A percentile compares a stretch with the other conserved stretches of the same genome.
Conservation (phyloP, 306 rosid species). For the Lathyrus tuberosus region DNA sequence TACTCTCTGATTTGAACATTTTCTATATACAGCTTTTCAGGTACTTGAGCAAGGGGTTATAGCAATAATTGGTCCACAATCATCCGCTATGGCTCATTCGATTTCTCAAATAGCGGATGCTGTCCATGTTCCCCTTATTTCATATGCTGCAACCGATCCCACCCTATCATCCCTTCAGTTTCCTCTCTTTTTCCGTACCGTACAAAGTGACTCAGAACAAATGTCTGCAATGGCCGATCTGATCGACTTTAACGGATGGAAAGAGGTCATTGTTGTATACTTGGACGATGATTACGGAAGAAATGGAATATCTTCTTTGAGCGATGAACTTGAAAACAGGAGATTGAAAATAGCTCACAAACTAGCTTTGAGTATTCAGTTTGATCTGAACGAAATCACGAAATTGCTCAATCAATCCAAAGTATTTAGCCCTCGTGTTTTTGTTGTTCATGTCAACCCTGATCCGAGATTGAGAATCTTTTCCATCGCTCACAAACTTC, state of each 20-base stretch:
- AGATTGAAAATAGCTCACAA: conserved; percentile 61
- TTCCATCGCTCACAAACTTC: conserved; percentile 61
- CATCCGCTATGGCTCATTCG: conserved; percentile 78
- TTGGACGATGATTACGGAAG: conserved; percentile 89
- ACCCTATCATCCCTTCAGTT: conserved; percentile 86
- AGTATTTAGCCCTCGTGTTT: conserved; percentile 74
- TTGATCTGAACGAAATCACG: conserved; percentile 52
- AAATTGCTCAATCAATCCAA: conserved; percentile 67
- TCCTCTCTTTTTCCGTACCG: conserved; percentile 76
- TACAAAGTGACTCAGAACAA: conserved; percentile 74
- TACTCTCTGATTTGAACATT: conserved; percentile 37
- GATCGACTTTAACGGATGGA: conserved; percentile 78
- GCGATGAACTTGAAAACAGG: conserved; percentile 67
- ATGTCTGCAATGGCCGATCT: conserved; percentile 83
- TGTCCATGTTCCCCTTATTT: conserved; percentile 83
- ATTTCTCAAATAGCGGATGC: conserved; percentile 80
- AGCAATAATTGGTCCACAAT: conserved; percentile 89
- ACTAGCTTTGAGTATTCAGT: conserved; percentile 61
- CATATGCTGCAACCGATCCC: conserved; percentile 94
- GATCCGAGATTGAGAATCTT: conserved; percentile 76
- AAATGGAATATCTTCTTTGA: conserved; percentile 75
- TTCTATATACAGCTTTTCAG: conserved; percentile 66
- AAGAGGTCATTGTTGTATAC: conserved; percentile 70
- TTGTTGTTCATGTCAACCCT: conserved; percentile 77
- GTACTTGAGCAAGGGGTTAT: conserved; percentile 69